Conservation (phyloP, 2,329 filamentous ascomycete genomes). For the Didymella glomerata region DNA sequence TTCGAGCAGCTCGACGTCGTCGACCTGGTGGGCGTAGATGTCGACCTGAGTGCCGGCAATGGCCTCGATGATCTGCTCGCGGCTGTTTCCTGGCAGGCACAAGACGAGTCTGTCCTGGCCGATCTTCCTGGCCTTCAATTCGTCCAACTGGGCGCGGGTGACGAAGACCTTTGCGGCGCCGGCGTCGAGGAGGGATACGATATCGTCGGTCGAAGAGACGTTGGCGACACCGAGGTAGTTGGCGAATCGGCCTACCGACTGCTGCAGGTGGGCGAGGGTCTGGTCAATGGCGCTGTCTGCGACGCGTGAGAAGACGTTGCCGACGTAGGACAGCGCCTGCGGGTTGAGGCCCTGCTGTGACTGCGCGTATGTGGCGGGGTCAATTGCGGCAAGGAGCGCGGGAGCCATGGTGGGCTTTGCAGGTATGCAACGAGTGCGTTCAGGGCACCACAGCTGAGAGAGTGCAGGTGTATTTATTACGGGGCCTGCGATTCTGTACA, state of each 20-base stretch:
- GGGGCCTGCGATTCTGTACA: neutral
- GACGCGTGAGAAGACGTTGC: conserved; percentile 64
- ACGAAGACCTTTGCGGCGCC: conserved; percentile 89
- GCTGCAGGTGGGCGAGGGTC: conserved; percentile 62
- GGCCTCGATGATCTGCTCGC: conserved; percentile 52
- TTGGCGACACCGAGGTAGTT: conserved; percentile 80
- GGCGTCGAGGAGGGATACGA: conserved; percentile 82
- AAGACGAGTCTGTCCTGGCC: conserved; percentile 66
- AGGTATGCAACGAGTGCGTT: neutral
- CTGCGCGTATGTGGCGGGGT: conserved; percentile 55
- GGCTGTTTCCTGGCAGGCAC: conserved; percentile 57
- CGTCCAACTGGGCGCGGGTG: conserved; percentile 70
- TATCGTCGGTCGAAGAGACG: conserved; percentile 73
- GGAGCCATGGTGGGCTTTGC: conserved; percentile 50
- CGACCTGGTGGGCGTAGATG: conserved; percentile 55
- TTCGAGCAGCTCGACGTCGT: conserved; percentile 55
- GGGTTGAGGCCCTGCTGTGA: conserved; percentile 60
- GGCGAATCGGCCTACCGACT: conserved; percentile 63
- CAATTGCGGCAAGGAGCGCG: conserved; percentile 60
- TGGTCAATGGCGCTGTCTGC: conserved; percentile 58
- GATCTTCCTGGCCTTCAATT: conserved; percentile 62
- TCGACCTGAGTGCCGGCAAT: conserved; percentile 55
- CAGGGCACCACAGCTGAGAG: conserved; percentile 1
- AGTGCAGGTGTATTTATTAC: neutral
- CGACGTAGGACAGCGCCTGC: conserved; percentile 64